phyloP scores from a whole-genome alignment of 768 basidiomycete species.

The Suillus subaureus region DNA sequence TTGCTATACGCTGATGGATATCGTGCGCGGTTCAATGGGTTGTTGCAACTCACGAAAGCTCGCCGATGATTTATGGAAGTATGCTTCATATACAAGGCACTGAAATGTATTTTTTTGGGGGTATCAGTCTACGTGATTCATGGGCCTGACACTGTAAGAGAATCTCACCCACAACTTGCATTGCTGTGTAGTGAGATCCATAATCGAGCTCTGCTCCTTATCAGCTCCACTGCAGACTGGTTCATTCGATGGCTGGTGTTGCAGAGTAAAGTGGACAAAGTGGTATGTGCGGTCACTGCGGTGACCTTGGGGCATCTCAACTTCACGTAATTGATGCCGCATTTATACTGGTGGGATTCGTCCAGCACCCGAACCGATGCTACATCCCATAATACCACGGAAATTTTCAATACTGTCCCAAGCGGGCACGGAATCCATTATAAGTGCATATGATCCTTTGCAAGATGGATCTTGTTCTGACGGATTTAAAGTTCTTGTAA shows the following conservation, averaged over 20 bases:
- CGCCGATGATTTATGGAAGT: conserved; percentile 23
- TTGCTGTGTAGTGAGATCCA: neutral
- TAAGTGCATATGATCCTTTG: neutral
- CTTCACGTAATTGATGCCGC: neutral
- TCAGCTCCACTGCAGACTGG: neutral
- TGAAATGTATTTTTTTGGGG: neutral
- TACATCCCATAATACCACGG: neutral
- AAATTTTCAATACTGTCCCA: neutral
- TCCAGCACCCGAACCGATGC: neutral
- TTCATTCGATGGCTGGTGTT: neutral
- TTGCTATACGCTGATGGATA: conserved; percentile 53
- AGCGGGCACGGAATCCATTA: neutral
- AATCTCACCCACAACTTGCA: neutral
- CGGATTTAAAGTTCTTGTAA: no score
- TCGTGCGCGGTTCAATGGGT: conserved; percentile 42
- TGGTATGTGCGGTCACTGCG: neutral
- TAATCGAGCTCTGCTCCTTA: neutral
- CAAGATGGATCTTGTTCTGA: neutral
- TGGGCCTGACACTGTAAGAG: neutral
- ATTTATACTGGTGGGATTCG: neutral
- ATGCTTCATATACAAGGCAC: neutral
- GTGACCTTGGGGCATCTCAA: neutral
- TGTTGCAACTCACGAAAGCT: conserved; percentile 43
- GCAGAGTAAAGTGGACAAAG: neutral
- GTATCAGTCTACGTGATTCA: neutral